Evolutionary conservation across 352 stramenopile species (phyloP), one percentile per base, ranked within the genome.

Genomic region (Phytophthora pisi): DNA sequence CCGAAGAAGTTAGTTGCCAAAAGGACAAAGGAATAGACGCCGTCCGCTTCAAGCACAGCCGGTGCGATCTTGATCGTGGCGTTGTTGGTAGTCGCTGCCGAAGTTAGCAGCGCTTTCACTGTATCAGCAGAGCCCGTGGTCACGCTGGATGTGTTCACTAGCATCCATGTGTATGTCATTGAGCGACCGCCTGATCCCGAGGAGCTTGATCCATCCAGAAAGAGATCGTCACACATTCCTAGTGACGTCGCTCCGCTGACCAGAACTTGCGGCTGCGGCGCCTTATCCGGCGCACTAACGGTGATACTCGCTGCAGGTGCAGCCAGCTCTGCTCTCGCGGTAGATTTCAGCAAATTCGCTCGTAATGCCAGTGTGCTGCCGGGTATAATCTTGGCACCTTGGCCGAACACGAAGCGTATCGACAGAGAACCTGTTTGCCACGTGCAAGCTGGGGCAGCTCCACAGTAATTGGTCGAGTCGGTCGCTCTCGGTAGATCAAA

Each of bases 161-260:
- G 57, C 16, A 88, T 70, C 83, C 83, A 90, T 36, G 46, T 79
- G 51, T 78, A 90, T 18, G 56, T 70, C 79, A 91, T 89, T 0
- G 71, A 68, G 11, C 83, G 81, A 9, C 83, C 83, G 34, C 83
- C 81, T 0, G 78, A 86, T 31, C 83, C 83, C 0, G 77, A 79
- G 0, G 83, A 89, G 16, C 66, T 64, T 0, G 79, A 86, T 1
- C 72, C 83, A 49, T 91, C 83, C 8, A 91, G 67, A 18, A 81
- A 81, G 8, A 90, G 56, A 62, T 88, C 74, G 24, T 91, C 83
- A 34, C 81, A 91, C 31, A 70, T 79, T 16, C 83, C 83, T 4
- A 91, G 65, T 1, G 79, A 89, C 5, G 63, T 74, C 11, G 70
- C 71, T 1, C 83, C 83, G 28, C 60, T 88, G 0, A 91, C 69